phyloP scores from a whole-genome alignment of 139 green algal species.

The Coelastrella sp. region DNA sequence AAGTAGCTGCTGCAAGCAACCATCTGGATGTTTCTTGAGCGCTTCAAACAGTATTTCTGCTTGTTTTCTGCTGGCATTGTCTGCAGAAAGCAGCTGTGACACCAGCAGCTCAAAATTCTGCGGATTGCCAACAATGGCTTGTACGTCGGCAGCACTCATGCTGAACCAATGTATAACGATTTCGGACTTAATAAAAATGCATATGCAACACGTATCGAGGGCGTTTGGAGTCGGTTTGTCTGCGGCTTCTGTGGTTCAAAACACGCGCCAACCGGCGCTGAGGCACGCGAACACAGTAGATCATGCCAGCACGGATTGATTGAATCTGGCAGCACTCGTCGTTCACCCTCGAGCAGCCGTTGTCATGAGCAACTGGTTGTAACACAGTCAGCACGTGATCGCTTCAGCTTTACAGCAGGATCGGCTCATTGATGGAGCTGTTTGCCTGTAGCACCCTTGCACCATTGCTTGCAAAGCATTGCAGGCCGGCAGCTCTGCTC shows the following conservation, averaged over 20 bases:
- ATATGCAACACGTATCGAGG: not conserved
- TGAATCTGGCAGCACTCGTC: not conserved
- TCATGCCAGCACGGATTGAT: not conserved
- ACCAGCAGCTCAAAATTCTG: slow-evolving; percentile 83
- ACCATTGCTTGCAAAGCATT: too few species aligned
- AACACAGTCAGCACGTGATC: not conserved
- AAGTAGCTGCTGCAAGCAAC: slow-evolving; percentile 71
- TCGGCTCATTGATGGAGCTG: too few species aligned
- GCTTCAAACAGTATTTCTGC: slow-evolving; percentile 82
- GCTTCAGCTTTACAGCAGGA: not conserved
- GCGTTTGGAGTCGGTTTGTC: not conserved
- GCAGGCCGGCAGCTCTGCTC: too few species aligned
- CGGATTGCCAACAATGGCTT: slow-evolving; percentile 32
- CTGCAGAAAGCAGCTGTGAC: slow-evolving; percentile 77
- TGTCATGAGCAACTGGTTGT: not conserved
- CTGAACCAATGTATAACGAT: not conserved
- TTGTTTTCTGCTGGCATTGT: slow-evolving; percentile 80
- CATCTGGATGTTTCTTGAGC: slow-evolving; percentile 80
- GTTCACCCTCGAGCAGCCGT: not conserved
- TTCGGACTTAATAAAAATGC: not conserved
- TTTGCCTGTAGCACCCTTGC: too few species aligned
- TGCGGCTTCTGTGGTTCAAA: not conserved
- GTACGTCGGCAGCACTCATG: slow-evolving; percentile 24
- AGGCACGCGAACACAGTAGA: not conserved
- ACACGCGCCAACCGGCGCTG: not conserved